Evolutionary conservation across 139 green algal species (phyloP).

Genomic region (Tetradesmus lagerheimii): DNA sequence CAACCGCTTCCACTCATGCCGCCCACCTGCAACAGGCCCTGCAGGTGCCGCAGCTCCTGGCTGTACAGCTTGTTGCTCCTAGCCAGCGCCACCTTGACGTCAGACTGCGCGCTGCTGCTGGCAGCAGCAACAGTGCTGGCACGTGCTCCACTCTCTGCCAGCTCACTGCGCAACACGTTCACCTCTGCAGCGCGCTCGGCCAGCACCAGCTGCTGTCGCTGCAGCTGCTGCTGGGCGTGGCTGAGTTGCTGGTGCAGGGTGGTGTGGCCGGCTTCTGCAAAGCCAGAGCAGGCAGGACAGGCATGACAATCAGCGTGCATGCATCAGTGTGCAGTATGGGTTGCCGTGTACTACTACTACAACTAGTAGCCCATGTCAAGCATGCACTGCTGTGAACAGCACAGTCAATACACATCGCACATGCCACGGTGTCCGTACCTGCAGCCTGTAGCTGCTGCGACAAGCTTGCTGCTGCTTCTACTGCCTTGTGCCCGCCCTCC

Average conservation of each 20-base stretch:
- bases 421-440: background rate
- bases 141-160: background rate
- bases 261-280: background rate
- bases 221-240: background rate
- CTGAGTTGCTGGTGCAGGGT: background rate
- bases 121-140: background rate
- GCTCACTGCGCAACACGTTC: background rate
- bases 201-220: background rate
- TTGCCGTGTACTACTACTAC: no score
- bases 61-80: slow-evolving; percentile 19
- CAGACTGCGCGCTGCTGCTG: slow-evolving; percentile 3
- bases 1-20: no score
- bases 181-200: background rate
- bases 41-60: slow-evolving; percentile 32
- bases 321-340: no score
- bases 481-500: background rate
- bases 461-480: background rate
- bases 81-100: background rate
- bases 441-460: background rate
- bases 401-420: no score
- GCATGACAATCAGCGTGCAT: background rate
- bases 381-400: no score
- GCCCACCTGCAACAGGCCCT: slow-evolving; percentile 29
- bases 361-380: no score
- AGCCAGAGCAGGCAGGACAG: background rate